These are phyloP conservation scores for Corchorus olitorius DNA, from an alignment of 345 rosid species.

Conservation along the genomic window DNA sequence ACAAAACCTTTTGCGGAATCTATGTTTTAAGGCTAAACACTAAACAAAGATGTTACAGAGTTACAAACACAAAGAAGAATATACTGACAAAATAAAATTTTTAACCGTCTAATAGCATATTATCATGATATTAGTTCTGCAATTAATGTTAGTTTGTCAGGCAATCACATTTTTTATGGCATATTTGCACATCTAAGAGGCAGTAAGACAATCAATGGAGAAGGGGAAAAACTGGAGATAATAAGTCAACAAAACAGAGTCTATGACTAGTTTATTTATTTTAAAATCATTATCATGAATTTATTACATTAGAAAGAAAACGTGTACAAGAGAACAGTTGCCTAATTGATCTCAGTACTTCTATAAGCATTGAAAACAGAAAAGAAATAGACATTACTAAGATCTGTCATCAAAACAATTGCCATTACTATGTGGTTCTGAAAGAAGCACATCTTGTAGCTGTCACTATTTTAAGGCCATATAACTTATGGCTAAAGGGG, in stretches of 20 bases:
- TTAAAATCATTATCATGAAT: neutral
- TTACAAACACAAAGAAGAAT: conserved; percentile 1
- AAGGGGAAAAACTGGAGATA: neutral
- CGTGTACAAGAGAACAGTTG: neutral
- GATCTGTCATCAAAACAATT: neutral
- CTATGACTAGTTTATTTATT: neutral
- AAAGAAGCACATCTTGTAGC: neutral
- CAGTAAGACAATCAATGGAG: neutral
- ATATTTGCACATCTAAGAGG: neutral
- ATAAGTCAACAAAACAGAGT: neutral
- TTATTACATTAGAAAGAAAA: neutral
- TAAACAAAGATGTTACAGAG: neutral
- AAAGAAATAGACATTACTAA: neutral
- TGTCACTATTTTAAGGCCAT: conserved; percentile 7
- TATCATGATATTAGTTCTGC: neutral
- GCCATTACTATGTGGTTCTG: neutral
- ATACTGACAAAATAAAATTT: neutral
- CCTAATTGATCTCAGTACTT: neutral
- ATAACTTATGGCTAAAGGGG: neutral
- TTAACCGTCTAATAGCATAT: neutral
- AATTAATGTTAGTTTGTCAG: neutral
- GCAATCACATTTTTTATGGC: neutral
- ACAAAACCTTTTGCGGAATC: conserved; percentile 1
- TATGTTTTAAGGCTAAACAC: neutral
- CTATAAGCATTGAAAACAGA: neutral